Evolutionary conservation across 2,329 filamentous ascomycete genomes (phyloP).

Genomic region (Alternaria sp.): DNA sequence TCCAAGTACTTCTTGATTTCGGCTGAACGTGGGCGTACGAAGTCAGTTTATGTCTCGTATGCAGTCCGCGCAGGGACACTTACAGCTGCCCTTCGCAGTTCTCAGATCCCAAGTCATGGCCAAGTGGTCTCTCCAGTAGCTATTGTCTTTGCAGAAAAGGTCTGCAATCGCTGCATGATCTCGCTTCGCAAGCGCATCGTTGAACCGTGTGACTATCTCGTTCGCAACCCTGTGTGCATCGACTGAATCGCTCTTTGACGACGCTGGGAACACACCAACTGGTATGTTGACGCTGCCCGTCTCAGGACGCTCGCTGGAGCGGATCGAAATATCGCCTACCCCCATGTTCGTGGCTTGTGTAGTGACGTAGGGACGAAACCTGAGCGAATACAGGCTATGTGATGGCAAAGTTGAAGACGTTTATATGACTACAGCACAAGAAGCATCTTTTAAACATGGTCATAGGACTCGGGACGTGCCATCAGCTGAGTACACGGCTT

Average conservation of each 20-base stretch:
- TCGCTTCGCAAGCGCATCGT: constrained; percentile 49
- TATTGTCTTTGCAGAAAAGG: constrained; percentile 60
- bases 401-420: not conserved
- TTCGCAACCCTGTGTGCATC: constrained; percentile 53
- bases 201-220: constrained; percentile 53
- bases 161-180: constrained; percentile 42
- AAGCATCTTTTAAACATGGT: not conserved
- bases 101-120: constrained; percentile 64
- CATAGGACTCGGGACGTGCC: not conserved
- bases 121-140: constrained; percentile 68
- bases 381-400: not conserved
- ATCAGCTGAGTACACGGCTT: constrained; percentile 6
- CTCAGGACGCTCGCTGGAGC: constrained; percentile 56
- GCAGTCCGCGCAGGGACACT: not conserved
- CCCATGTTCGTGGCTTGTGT: constrained; percentile 26
- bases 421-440: not conserved
- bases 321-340: constrained; percentile 30
- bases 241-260: constrained; percentile 36
- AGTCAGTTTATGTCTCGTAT: not conserved
- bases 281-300: constrained; percentile 65
- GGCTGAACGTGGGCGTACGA: not conserved
- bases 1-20: constrained; percentile 51
- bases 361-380: not conserved
- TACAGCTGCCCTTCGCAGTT: constrained; percentile 58
- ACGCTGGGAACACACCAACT: constrained; percentile 55